Evolutionary conservation across 371 early-diverging fungal species (phyloP).

Genomic region (Syncephalastrum monosporum): DNA sequence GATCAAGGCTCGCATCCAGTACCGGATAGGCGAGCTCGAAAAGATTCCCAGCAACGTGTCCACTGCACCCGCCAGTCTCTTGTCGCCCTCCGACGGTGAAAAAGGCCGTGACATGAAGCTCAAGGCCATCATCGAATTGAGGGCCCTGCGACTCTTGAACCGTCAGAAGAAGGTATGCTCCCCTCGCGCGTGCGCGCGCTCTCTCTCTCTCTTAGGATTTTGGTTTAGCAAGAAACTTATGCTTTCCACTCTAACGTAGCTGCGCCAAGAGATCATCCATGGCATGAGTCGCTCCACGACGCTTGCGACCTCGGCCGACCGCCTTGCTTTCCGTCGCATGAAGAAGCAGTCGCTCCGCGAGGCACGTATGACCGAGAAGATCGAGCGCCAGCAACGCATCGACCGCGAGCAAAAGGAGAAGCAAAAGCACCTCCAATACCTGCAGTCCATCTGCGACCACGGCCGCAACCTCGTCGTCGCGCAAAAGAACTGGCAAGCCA

Average conservation of each 20-base stretch:
- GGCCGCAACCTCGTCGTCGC: conserved; percentile 73
- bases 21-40: conserved; percentile 79
- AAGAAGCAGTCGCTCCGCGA: conserved; percentile 90
- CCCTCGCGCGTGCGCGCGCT: too few species aligned
- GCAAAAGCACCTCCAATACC: conserved; percentile 78
- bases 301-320: conserved; percentile 77
- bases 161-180: conserved; percentile 64
- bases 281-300: conserved; percentile 71
- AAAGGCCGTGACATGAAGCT: conserved; percentile 16
- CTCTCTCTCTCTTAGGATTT: too few species aligned
- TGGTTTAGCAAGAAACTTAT: too few species aligned
- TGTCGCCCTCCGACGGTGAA: neutral
- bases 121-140: conserved; percentile 86
- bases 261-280: conserved; percentile 78
- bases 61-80: neutral
- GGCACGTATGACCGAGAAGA: conserved; percentile 87
- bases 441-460: conserved; percentile 74
- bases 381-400: conserved; percentile 85
- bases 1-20: conserved; percentile 62
- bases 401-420: conserved; percentile 86
- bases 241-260: conserved; percentile 20
- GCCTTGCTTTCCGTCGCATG: conserved; percentile 76
- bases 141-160: conserved; percentile 71
- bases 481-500: conserved; percentile 63
- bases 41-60: conserved; percentile 8